Evolutionary conservation across 108 stramenopile species (phyloP), one percentile per base, ranked within the genome.

Genomic region (Cyclotella kingstonii): DNA sequence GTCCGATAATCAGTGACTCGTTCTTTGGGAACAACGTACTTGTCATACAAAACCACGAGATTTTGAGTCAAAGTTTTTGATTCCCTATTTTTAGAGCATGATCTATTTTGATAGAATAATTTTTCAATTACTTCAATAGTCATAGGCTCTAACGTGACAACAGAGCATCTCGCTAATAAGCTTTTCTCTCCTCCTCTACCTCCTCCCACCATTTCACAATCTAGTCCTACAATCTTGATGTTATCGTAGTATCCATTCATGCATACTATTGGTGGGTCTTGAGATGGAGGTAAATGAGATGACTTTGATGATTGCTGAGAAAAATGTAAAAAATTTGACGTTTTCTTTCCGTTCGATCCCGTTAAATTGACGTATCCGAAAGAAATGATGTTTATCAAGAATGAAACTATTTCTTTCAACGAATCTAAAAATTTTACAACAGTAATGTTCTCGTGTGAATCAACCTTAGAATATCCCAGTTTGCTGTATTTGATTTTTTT

Each of bases 121-220:
- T 17, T 40, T 18, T 22, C n/a, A 18, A 29, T 15, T 29, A 42
- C 17, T 10, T 43, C 26, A 36, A 22, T 46, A 3, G 73, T 57
- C 17, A 66, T 54, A 33, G 38, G 56, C 21, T 60, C 63, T 21
- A 78, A 44, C 0, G 70, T 68, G 6, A 78, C 77, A 9, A 74
- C 60, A 2, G 71, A 73, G 35, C 77, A 78, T 23, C 77, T 18
- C 25, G 69, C 77, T 28, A 78, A 53, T 18, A 74, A n/a, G 33
- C 77, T 78, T 9, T 39, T 63, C 46, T 22, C 41, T 0, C 77
- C 77, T 11, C 57, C 60, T 56, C 60, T 52, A 2, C 77, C 77
- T 11, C 68, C 77, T 11, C 77, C 72, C 3, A 78, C 77, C 77
- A 78, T 78, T 63, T 78, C 77, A 31, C 77, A 78, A 45, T 78